phyloP scores from a whole-genome alignment of 2,329 filamentous ascomycete species.

The Colletotrichum sp. region DNA sequence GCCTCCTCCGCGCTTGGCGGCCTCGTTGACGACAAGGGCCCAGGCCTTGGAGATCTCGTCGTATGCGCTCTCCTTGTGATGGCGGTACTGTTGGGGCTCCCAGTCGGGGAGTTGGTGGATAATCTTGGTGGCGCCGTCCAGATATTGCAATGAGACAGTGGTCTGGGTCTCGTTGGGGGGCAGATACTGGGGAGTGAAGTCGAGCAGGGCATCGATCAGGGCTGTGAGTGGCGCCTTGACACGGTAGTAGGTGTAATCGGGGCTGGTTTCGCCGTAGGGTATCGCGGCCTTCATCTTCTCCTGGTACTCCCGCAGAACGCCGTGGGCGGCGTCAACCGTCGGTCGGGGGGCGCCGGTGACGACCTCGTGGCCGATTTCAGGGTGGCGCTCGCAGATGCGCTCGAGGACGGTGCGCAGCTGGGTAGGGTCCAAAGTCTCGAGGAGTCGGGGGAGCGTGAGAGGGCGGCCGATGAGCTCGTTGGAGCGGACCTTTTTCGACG shows the following conservation, averaged over 20 bases:
- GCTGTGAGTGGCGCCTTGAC: constrained; percentile 81
- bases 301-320: constrained; percentile 84
- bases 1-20: constrained; percentile 87
- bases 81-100: constrained; percentile 85
- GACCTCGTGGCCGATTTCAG: constrained; percentile 84
- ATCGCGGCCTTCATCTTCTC: constrained; percentile 78
- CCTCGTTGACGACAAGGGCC: constrained; percentile 89
- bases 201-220: constrained; percentile 86
- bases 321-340: constrained; percentile 78
- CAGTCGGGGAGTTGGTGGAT: constrained; percentile 90
- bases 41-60: constrained; percentile 95
- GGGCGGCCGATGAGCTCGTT: constrained; percentile 70
- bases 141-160: constrained; percentile 82
- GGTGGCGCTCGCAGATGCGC: constrained; percentile 88
- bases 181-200: constrained; percentile 95
- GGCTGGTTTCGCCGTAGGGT: constrained; percentile 83
- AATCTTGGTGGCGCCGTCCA: constrained; percentile 88
- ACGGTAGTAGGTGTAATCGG: constrained; percentile 94
- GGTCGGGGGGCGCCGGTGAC: constrained; percentile 86
- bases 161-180: constrained; percentile 88
- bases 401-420: constrained; percentile 88
- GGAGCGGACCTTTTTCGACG: constrained; percentile 66
- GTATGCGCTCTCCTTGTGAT: constrained; percentile 94
- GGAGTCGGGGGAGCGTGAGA: constrained; percentile 70
- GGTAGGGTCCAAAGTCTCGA: constrained; percentile 88